Evolutionary conservation across 2,329 filamentous ascomycete species (phyloP), one percentile per base, ranked within the genome.

Genomic region (Thelonectria blattea): DNA sequence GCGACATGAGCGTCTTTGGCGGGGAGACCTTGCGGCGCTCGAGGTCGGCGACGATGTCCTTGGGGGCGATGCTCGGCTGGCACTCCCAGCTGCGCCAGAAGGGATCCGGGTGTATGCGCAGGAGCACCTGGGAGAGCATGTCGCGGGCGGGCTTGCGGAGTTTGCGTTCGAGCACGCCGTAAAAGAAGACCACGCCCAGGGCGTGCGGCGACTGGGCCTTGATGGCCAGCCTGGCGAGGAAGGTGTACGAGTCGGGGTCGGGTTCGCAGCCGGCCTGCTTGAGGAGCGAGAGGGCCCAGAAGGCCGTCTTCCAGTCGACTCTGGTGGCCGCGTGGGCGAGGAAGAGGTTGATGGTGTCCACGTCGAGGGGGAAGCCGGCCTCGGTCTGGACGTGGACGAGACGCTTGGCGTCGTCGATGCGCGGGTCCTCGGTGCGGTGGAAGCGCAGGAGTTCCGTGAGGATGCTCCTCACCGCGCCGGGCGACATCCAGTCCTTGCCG

Each of bases 401-500:
- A 1, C 61, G 46, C 46, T 71, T 67, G 46, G 74, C 72, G 17
- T 75, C 72, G 14, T 65, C 58, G 34, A 71, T 64, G 12, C 66
- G 59, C 3, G 64, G 52, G 50, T 70, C 49, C 10, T 68, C 51
- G 22, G 54, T 59, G 6, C 68, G 68, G 45, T 78, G 71, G 66
- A 81, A 75, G 30, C 75, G 72, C 49, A 79, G 76, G 22, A 81
- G 74, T 46, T 81, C 78, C 3, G 75, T 69, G n/a, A 83, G 61
- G 22, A 81, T 76, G 34, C 66, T 67, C 65, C 79, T 76, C 42
- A 76, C 66, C 1, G 78, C 72, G 5, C 66, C 64, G 20, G 63
- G 66, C 5, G 74, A 76, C 37, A 80, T 70, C 83, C 83, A 85
- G n/a, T 71, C 72, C 1, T 71, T 63, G 5, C 82, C 81, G 68